These are phyloP conservation scores for Trichoderma polysporum DNA, from an alignment of 2,329 filamentous ascomycete genomes.

Conservation along the genomic window DNA sequence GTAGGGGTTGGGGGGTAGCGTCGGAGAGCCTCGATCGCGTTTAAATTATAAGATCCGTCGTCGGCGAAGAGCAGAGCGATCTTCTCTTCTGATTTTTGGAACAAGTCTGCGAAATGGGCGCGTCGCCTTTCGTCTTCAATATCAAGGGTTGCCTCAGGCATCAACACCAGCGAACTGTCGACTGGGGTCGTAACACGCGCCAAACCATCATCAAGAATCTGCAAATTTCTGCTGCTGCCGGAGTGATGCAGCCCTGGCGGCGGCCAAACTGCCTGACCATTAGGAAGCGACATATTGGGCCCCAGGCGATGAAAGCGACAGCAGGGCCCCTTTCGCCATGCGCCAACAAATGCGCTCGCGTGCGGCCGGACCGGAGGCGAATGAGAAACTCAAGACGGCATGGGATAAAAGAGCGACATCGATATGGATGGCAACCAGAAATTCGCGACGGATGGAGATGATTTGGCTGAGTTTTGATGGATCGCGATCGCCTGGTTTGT, in stretches of 20 bases:
- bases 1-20: constrained; percentile 40
- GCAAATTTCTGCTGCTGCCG: constrained; percentile 51
- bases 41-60: constrained; percentile 52
- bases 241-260: constrained; percentile 53
- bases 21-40: constrained; percentile 55
- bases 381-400: constrained; percentile 50
- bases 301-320: constrained; percentile 50
- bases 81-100: constrained; percentile 72
- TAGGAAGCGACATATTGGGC: constrained; percentile 64
- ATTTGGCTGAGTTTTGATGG: constrained; percentile 52
- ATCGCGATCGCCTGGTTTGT: constrained; percentile 49
- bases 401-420: constrained; percentile 51
- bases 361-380: constrained; percentile 49
- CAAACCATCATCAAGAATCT: constrained; percentile 60
- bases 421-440: constrained; percentile 47
- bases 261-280: constrained; percentile 65
- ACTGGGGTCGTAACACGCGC: constrained; percentile 52
- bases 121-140: constrained; percentile 69
- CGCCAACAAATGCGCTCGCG: constrained; percentile 53
- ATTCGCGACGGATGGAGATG: constrained; percentile 44
- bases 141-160: constrained; percentile 62
- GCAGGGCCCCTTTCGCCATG: constrained; percentile 55
- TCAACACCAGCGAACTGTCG: constrained; percentile 49
- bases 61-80: constrained; percentile 72
- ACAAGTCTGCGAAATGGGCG: constrained; percentile 74